Base-by-base conservation (phyloP, 352 stramenopile species). In the Albugo candida region DNA sequence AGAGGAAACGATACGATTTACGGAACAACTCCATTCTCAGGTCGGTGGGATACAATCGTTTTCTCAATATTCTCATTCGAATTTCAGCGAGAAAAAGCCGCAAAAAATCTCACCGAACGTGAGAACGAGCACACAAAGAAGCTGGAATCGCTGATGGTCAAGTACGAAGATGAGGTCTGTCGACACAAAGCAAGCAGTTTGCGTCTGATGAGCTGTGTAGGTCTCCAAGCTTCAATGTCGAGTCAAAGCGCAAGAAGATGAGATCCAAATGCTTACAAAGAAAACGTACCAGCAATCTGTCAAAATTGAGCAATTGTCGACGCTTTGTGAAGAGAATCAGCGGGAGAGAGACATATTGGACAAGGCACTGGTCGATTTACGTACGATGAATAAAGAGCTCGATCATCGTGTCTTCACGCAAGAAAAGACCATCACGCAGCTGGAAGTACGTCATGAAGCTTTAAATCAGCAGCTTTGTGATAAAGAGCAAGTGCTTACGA, bases 361-460 rank as follows among this genome's bases (percentile, higher is more conserved):
- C 2, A 56, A 58, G 5, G 71, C 87, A 47, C 44, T 91, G 11
- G 63, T 75, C 34, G 49, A 59, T 13, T 41, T 91, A 8, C 72
- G 74, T 16, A 52, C 49, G 13, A 54, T 84, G 36, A 91, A 87
- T 53, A 87, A 91, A 53, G 50, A 65, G n/a, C 54, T 91, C n/a
- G 77, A 91, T 45, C 66, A 86, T 45, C 69, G 71, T 6, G 59
- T 67, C 0, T 91, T 91, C 44, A 57, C 82, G 38, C 74, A 88
- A 48, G 79, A 92, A 39, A 93, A 93, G 35, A 59, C 76, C 50
- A 68, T 86, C 34, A 86, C 74, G 40, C 69, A 83, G 27, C 50
- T 84, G 13, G 69, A 93, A 31, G 63, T 91, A 49, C 77, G 69
- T 11, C 52, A 65, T 0, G 64, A 65, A 3, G 73, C 76, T 8